Evolutionary conservation across 1,284 basidiomycete species (phyloP).

Genomic region (Sparassis latifolia): DNA sequence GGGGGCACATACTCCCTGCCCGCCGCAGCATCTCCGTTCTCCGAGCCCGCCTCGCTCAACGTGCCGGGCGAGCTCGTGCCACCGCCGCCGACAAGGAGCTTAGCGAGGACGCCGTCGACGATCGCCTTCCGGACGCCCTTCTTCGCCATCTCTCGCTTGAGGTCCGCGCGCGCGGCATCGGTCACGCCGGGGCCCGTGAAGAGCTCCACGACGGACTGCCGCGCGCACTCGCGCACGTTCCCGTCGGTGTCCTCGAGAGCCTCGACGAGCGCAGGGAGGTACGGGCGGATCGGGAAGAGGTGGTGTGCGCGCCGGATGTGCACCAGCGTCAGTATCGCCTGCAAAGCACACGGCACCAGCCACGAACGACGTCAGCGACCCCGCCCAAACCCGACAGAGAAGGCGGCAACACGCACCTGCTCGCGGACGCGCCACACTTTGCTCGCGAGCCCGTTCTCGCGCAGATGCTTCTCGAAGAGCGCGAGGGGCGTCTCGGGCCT

Average conservation of each 20-base stretch:
- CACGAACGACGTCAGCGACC: not conserved
- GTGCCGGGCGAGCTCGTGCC: constrained; percentile 32
- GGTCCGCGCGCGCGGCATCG: constrained; percentile 82
- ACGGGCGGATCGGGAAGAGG: constrained; percentile 79
- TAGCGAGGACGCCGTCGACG: constrained; percentile 60
- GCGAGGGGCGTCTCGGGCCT: constrained; percentile 74
- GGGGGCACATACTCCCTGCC: constrained; percentile 66
- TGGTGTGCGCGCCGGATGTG: constrained; percentile 61
- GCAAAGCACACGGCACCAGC: not conserved
- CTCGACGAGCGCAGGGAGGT: constrained; percentile 76
- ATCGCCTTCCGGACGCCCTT: constrained; percentile 85
- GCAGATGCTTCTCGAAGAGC: constrained; percentile 72
- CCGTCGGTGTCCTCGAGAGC: constrained; percentile 88
- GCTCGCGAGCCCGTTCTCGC: constrained; percentile 67
- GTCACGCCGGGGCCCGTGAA: constrained; percentile 79
- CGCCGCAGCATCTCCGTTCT: constrained; percentile 43
- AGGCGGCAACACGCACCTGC: constrained; percentile 47
- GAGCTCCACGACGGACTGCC: constrained; percentile 74
- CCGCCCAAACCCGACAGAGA: not conserved
- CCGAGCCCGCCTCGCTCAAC: constrained; percentile 48
- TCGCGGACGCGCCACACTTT: constrained; percentile 81
- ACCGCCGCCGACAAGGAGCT: constrained; percentile 44
- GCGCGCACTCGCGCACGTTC: constrained; percentile 82
- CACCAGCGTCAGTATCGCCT: constrained; percentile 64
- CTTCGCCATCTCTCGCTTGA: constrained; percentile 88